Conservation (phyloP, 176 grass and related monocot species). For the Raddia guianensis region DNA sequence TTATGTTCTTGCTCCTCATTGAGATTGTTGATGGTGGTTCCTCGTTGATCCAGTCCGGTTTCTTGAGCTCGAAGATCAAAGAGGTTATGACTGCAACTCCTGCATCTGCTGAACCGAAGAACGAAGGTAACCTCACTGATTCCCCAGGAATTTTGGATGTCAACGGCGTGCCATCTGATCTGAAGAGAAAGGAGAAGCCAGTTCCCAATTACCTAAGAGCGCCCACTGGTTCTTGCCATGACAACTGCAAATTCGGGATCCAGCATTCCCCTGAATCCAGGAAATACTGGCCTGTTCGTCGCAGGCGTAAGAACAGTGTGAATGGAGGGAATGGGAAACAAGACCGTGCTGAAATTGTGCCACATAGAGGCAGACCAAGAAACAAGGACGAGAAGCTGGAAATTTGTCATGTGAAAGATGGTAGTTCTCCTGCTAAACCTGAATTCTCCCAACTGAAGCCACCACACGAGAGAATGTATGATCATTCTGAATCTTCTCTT, state of each 20-base stretch:
- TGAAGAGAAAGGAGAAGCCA: conserved; percentile 54
- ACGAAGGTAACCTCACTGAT: background rate
- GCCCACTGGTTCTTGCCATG: conserved; percentile 79
- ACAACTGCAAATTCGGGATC: conserved; percentile 75
- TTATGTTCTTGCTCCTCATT: too few species aligned
- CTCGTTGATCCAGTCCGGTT: background rate
- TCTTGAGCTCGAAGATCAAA: conserved; percentile 32
- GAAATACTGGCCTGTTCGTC: conserved; percentile 49
- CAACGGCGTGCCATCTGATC: conserved; percentile 4
- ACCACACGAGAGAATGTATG: conserved; percentile 40
- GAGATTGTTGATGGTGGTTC: background rate
- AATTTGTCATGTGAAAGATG: conserved; percentile 40
- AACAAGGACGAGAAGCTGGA: conserved; percentile 29
- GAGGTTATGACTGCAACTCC: conserved; percentile 16
- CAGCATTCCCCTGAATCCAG: conserved; percentile 59
- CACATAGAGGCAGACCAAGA: conserved; percentile 22
- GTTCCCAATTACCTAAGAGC: conserved; percentile 70
- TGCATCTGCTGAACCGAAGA: background rate
- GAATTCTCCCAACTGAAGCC: conserved; percentile 10
- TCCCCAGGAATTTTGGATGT: background rate
- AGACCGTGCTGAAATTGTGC: background rate
- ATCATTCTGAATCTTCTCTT: conserved; percentile 31
- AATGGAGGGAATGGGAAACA: conserved; percentile 23
- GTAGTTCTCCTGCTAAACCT: conserved; percentile 35
- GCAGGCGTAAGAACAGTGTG: conserved; percentile 5